A percentile compares a stretch with the other conserved stretches of the same genome.
These are phyloP conservation scores for Aspergillus sclerotioniger DNA, from an alignment of 495 filamentous ascomycete genomes.

Conservation along the genomic window DNA sequence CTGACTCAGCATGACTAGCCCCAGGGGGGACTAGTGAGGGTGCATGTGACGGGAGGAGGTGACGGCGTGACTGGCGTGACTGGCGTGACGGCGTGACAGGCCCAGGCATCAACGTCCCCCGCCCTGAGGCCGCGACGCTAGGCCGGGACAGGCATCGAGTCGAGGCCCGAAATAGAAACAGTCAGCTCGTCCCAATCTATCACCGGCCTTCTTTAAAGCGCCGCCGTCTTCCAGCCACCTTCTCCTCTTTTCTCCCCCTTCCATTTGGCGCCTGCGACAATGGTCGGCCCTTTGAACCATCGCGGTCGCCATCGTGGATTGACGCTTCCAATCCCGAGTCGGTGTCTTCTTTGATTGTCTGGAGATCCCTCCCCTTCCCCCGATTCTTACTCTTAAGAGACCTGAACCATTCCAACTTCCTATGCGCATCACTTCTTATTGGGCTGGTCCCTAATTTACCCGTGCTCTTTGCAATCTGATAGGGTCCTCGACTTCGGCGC, in stretches of 20 bases:
- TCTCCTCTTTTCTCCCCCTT: conserved; percentile 15
- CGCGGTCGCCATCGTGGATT: conserved; percentile 13
- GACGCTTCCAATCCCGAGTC: conserved; percentile 4
- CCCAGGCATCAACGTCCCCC: conserved; percentile 25
- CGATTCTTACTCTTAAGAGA: not conserved
- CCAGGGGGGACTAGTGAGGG: not conserved
- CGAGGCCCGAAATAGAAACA: conserved; percentile 29
- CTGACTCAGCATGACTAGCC: not conserved
- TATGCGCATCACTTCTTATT: conserved; percentile 15
- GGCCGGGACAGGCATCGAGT: conserved; percentile 16
- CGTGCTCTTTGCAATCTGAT: conserved; percentile 6
- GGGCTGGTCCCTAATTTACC: conserved; percentile 23
- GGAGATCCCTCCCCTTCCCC: not conserved
- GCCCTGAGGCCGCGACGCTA: conserved; percentile 33
- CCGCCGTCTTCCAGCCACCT: conserved; percentile 23
- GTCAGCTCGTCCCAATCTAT: conserved; percentile 21
- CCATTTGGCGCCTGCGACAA: conserved; percentile 11
- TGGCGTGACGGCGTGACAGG: not conserved
- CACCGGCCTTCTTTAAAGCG: conserved; percentile 24
- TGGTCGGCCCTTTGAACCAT: conserved; percentile 12
- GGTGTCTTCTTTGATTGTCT: conserved; percentile 4
- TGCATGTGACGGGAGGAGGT: not conserved
- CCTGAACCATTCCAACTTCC: not conserved
- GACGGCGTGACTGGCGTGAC: not conserved
- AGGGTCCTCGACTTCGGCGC: not conserved